These are phyloP conservation scores for Cyberlindnera samutprakarnensis DNA, from an alignment of 805 yeast species.

Conservation along the genomic window DNA sequence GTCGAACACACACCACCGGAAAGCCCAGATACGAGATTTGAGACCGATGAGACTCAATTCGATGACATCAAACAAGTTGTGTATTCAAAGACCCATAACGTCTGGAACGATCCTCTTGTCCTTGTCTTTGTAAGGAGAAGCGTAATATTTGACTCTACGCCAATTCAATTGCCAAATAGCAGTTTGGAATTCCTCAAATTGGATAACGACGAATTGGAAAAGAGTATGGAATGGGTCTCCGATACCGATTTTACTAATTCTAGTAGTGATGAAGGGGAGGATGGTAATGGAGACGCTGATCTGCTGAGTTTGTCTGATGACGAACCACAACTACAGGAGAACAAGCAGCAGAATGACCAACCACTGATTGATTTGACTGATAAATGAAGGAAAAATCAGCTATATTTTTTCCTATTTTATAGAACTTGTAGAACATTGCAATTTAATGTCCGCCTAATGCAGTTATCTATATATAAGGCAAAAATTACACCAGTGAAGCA, in stretches of 20 bases:
- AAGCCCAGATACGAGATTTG: conserved; percentile 19
- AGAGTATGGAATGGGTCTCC: conserved; percentile 13
- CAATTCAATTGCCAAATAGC: conserved; percentile 15
- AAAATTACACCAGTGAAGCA: too few species aligned
- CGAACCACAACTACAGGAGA: too few species aligned
- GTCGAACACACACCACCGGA: conserved; percentile 23
- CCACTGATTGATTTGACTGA: not conserved
- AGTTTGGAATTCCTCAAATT: conserved; percentile 24
- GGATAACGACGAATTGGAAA: conserved; percentile 21
- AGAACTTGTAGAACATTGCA: too few species aligned
- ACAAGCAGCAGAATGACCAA: not conserved
- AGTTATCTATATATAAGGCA: too few species aligned
- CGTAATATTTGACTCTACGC: conserved; percentile 10
- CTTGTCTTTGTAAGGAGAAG: conserved; percentile 27
- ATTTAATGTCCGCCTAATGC: too few species aligned
- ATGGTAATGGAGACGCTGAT: not conserved
- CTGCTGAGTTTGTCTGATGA: too few species aligned
- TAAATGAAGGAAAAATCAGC: too few species aligned
- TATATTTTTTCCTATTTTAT: too few species aligned
- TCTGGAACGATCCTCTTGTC: conserved; percentile 25
- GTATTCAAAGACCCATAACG: conserved; percentile 14
- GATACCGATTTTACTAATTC: too few species aligned
- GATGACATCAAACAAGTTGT: conserved; percentile 18
- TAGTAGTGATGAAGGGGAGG: conserved; percentile 1
- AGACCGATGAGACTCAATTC: conserved; percentile 14